These are phyloP conservation scores for Pittosporum tobira DNA, from an alignment of 129 eudicot genomes.

Conservation along the genomic window DNA sequence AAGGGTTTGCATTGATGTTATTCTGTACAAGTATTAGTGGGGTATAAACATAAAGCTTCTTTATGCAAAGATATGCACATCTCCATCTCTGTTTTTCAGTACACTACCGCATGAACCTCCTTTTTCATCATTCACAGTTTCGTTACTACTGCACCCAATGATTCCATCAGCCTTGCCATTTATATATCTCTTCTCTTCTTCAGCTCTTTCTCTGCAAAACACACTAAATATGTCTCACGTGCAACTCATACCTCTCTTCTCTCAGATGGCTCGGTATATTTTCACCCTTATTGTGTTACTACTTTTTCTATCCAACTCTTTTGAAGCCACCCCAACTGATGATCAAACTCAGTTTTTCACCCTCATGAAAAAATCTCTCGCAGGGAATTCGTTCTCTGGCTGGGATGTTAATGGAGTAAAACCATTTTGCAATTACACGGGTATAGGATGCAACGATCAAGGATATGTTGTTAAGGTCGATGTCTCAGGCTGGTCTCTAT, in stretches of 20 bases:
- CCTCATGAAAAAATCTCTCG: constrained; percentile 45
- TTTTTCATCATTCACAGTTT: constrained; percentile 16
- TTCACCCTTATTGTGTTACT: constrained; percentile 22
- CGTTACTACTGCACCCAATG: constrained; percentile 18
- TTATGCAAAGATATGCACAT: constrained; percentile 48
- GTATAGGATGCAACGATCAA: constrained; percentile 46
- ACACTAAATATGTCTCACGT: background rate
- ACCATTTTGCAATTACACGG: constrained; percentile 41
- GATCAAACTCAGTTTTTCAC: constrained; percentile 47
- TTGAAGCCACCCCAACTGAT: constrained; percentile 17
- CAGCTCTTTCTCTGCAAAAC: constrained; percentile 33
- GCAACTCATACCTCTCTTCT: constrained; percentile 21
- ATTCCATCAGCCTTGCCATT: constrained; percentile 46
- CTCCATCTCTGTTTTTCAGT: constrained; percentile 15
- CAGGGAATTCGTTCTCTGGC: constrained; percentile 30
- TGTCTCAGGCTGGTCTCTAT: constrained; percentile 43
- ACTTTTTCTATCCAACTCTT: constrained; percentile 24
- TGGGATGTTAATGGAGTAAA: constrained; percentile 36
- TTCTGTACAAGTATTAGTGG: constrained; percentile 49
- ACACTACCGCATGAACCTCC: constrained; percentile 17
- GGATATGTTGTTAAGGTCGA: constrained; percentile 39
- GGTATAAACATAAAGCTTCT: constrained; percentile 71
- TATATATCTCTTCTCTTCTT: constrained; percentile 52
- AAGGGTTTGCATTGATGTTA: constrained; percentile 38
- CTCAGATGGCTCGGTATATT: constrained; percentile 33